A percentile compares a stretch with the other conserved stretches of the same genome.
Evolutionary conservation across 2,329 filamentous ascomycete species (phyloP).

Genomic region (Hortaea werneckii): DNA sequence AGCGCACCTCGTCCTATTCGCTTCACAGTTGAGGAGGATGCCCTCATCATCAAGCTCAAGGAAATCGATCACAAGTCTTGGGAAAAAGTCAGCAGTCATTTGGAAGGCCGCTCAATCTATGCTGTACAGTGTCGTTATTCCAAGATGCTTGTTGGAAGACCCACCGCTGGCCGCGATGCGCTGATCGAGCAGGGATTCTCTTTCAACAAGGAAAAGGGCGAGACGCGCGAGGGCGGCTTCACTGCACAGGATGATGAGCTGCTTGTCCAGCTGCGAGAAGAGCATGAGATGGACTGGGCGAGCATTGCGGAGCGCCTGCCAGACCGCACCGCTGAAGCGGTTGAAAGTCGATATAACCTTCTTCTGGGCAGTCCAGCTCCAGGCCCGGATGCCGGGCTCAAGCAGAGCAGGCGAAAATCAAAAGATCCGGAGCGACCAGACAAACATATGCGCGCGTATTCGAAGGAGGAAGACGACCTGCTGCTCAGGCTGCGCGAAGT

Average conservation of each 20-base stretch:
- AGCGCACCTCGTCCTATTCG: background rate
- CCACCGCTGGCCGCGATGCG: constrained; percentile 3
- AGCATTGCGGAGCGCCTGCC: constrained; percentile 12
- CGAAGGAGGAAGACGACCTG: constrained; percentile 18
- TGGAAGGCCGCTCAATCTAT: constrained; percentile 19
- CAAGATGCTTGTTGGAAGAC: constrained; percentile 1
- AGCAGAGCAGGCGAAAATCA: background rate
- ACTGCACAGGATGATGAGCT: constrained; percentile 26
- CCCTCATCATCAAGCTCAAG: constrained; percentile 31
- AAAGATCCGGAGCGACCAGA: background rate
- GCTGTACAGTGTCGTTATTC: constrained; percentile 12
- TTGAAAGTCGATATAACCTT: constrained; percentile 12
- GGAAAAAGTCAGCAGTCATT: constrained; percentile 25
- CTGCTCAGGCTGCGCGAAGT: constrained; percentile 33
- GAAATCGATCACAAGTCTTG: constrained; percentile 28
- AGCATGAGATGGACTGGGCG: constrained; percentile 19
- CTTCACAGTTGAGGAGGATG: constrained; percentile 12
- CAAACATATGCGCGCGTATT: background rate
- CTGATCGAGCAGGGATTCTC: constrained; percentile 9
- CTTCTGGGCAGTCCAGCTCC: constrained; percentile 1
- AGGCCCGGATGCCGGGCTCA: background rate
- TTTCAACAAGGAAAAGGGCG: constrained; percentile 2
- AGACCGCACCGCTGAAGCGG: constrained; percentile 2
- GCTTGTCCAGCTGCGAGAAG: constrained; percentile 23
- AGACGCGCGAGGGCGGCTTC: constrained; percentile 13